Evolutionary conservation across 2,329 filamentous ascomycete species (phyloP).

Genomic region (Alternaria burnsii): DNA sequence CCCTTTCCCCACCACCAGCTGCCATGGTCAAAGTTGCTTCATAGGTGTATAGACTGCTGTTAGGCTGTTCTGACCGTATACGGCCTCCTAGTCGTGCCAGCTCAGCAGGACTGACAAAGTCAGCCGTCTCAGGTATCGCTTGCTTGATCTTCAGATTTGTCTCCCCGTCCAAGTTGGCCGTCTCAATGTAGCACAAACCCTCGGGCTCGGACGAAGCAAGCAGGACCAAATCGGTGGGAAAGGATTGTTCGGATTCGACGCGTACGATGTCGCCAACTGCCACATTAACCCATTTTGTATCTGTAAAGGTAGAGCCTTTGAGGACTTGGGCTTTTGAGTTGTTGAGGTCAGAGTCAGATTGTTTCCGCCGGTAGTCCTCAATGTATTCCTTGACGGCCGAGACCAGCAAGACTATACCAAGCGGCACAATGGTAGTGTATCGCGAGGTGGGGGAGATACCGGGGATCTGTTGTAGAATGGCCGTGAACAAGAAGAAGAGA

Average conservation of each 20-base stretch:
- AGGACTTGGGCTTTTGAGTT: slow-evolving; percentile 84
- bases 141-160: slow-evolving; percentile 99
- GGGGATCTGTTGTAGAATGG: slow-evolving; percentile 92
- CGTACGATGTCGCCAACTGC: slow-evolving; percentile 90
- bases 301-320: slow-evolving; percentile 81
- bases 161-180: slow-evolving; percentile 95
- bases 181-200: slow-evolving; percentile 98
- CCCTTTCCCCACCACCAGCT: slow-evolving; percentile 89
- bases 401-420: slow-evolving; percentile 88
- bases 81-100: slow-evolving; percentile 85
- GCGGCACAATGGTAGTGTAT: slow-evolving; percentile 96
- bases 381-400: slow-evolving; percentile 94
- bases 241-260: slow-evolving; percentile 93
- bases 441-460: slow-evolving; percentile 92
- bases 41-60: slow-evolving; percentile 98
- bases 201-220: slow-evolving; percentile 96
- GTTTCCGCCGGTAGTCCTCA: slow-evolving; percentile 90
- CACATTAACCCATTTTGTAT: slow-evolving; percentile 93
- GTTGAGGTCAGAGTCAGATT: slow-evolving; percentile 87
- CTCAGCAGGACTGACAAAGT: slow-evolving; percentile 85
- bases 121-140: slow-evolving; percentile 88
- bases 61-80: slow-evolving; percentile 93
- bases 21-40: slow-evolving; percentile 95
- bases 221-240: slow-evolving; percentile 91
- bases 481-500: slow-evolving; percentile 98